Percentiles rank a stretch among this genome's conserved stretches.
These are phyloP conservation scores for Decorospora gaudefroyi DNA, from an alignment of 2,329 filamentous ascomycete species.

Conservation along the genomic window DNA sequence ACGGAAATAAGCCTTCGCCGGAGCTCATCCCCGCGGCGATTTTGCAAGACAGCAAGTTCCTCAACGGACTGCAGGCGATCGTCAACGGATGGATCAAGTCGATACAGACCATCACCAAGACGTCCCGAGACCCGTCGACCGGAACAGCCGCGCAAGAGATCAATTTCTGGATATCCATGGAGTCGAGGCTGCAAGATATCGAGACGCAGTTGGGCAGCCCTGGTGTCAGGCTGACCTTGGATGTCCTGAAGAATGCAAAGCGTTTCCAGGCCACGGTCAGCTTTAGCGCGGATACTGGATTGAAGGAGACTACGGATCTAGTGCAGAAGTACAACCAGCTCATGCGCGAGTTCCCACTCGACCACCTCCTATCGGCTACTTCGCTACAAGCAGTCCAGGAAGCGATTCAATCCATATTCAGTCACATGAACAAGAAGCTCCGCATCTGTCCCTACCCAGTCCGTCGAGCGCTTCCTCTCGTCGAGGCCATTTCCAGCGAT, in stretches of 20 bases:
- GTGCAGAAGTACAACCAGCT: constrained; percentile 99
- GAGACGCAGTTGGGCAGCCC: constrained; percentile 86
- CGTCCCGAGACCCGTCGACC: constrained; percentile 78
- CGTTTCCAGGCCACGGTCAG: constrained; percentile 97
- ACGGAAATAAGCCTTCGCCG: constrained; percentile 70
- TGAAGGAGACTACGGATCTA: constrained; percentile 94
- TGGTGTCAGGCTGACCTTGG: constrained; percentile 86
- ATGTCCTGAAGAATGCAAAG: constrained; percentile 95
- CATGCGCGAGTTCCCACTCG: constrained; percentile 96
- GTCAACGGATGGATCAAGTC: constrained; percentile 99
- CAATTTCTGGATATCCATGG: constrained; percentile 99
- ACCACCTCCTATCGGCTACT: constrained; percentile 90
- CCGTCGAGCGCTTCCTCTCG: constrained; percentile 85
- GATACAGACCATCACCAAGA: constrained; percentile 93
- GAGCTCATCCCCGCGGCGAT: constrained; percentile 76
- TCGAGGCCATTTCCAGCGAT: constrained; percentile 94
- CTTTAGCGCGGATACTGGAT: constrained; percentile 91
- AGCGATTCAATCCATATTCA: constrained; percentile 86
- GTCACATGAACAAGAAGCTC: constrained; percentile 95
- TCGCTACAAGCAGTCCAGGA: constrained; percentile 87
- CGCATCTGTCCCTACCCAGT: constrained; percentile 96
- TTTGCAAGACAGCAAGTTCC: constrained; percentile 86
- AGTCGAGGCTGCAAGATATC: constrained; percentile 87
- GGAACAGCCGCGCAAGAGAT: constrained; percentile 94
- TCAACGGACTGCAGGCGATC: constrained; percentile 89